These are phyloP conservation scores for Beauveria asiatica DNA, from an alignment of 2,329 filamentous ascomycete genomes.

Conservation along the genomic window DNA sequence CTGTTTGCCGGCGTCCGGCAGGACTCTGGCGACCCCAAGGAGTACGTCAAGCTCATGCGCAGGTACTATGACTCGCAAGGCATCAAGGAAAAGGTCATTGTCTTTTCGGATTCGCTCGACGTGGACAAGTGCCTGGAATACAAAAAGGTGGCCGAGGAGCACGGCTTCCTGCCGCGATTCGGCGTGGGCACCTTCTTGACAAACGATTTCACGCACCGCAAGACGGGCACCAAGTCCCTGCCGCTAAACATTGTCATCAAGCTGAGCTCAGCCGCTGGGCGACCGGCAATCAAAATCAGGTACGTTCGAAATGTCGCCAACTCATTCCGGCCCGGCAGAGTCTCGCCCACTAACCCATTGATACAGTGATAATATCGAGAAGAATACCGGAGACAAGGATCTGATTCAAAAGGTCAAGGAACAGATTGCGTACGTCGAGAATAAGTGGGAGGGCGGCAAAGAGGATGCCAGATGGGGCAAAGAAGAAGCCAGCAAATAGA, in stretches of 20 bases:
- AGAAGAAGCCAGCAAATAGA: slow-evolving; percentile 22
- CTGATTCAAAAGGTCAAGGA: slow-evolving; percentile 78
- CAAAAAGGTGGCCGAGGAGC: slow-evolving; percentile 70
- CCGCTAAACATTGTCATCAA: slow-evolving; percentile 98
- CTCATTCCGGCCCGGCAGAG: not conserved
- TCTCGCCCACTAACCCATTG: not conserved
- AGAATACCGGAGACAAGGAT: slow-evolving; percentile 83
- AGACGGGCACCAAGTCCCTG: slow-evolving; percentile 70
- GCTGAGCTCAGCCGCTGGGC: slow-evolving; percentile 73
- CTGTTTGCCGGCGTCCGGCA: slow-evolving; percentile 79
- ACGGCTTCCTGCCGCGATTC: slow-evolving; percentile 79
- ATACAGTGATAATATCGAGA: slow-evolving; percentile 67
- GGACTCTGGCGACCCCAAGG: slow-evolving; percentile 77
- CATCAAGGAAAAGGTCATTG: slow-evolving; percentile 76
- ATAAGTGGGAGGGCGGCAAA: slow-evolving; percentile 73
- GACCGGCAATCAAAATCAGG: slow-evolving; percentile 83
- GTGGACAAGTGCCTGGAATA: slow-evolving; percentile 88
- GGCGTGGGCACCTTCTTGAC: slow-evolving; percentile 94
- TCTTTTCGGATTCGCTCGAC: slow-evolving; percentile 93
- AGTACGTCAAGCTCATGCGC: slow-evolving; percentile 71
- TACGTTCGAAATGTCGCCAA: slow-evolving; percentile 14
- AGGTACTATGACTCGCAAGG: slow-evolving; percentile 70
- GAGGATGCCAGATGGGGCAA: slow-evolving; percentile 76
- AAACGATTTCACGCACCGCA: slow-evolving; percentile 76
- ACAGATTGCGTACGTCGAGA: slow-evolving; percentile 77